Evolutionary conservation across 1,284 basidiomycete species (phyloP).

Genomic region (Tilletia indica): DNA sequence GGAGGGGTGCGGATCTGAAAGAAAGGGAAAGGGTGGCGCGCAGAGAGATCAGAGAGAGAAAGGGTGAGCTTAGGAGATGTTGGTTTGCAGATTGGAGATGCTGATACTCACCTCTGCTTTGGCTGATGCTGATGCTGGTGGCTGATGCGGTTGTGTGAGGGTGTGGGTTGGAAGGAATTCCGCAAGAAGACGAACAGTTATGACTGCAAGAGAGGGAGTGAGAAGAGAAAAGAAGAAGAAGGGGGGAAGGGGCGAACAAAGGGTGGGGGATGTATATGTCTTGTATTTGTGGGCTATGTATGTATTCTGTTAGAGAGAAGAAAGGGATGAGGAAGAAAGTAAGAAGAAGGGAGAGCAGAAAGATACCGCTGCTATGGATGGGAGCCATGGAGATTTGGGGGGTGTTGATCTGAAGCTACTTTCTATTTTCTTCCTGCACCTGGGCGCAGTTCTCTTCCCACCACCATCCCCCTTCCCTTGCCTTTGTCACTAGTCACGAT

Average conservation of each 20-base stretch:
- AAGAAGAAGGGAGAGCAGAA: slow-evolving; percentile 12
- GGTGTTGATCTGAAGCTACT: too few species aligned
- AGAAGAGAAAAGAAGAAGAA: neutral
- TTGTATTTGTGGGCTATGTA: neutral
- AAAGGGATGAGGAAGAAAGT: neutral
- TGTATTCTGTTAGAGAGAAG: neutral
- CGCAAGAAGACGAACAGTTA: neutral
- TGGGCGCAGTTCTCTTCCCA: too few species aligned
- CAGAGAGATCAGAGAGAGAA: too few species aligned
- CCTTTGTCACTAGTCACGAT: too few species aligned
- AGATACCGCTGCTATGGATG: slow-evolving; percentile 9
- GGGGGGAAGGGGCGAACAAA: neutral
- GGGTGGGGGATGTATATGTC: neutral
- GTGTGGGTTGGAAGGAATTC: too few species aligned
- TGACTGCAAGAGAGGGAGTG: neutral
- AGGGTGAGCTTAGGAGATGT: too few species aligned
- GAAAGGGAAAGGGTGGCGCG: too few species aligned
- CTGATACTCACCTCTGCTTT: neutral
- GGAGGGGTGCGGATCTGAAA: too few species aligned
- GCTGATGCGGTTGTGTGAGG: neutral
- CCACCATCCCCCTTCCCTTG: too few species aligned
- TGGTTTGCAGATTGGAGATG: neutral
- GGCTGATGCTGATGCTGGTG: neutral
- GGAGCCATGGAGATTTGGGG: too few species aligned
- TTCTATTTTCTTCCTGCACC: too few species aligned